A percentile compares a stretch with the other conserved stretches of the same genome.
Conservation (phyloP, 352 stramenopile genomes). For the Phytophthora cactorum region DNA sequence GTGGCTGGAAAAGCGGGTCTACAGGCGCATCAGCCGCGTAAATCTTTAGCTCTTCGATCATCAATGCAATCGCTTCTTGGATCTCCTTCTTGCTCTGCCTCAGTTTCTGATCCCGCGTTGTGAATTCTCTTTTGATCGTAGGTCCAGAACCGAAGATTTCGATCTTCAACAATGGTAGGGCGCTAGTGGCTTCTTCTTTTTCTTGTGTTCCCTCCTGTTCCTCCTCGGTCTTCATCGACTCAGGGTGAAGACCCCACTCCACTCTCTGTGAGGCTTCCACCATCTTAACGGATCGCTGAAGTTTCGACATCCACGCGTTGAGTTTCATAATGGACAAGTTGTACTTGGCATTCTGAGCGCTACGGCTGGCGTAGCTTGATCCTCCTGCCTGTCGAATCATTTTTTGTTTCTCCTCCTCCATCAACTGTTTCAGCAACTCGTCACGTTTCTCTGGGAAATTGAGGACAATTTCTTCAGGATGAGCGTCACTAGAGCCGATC, state of each 20-base stretch:
- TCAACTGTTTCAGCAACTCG: conserved; percentile 63
- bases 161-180: conserved; percentile 42
- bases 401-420: conserved; percentile 70
- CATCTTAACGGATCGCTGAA: conserved; percentile 80
- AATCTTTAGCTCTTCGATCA: conserved; percentile 77
- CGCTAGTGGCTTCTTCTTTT: conserved; percentile 15
- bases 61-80: conserved; percentile 57
- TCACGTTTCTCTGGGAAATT: conserved; percentile 80
- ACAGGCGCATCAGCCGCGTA: conserved; percentile 55
- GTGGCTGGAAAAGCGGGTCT: conserved; percentile 58
- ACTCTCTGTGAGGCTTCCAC: conserved; percentile 80
- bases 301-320: conserved; percentile 70
- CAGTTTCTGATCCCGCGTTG: conserved; percentile 72
- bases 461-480: conserved; percentile 60
- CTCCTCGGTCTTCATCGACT: conserved; percentile 27
- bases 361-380: conserved; percentile 55
- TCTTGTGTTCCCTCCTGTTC: conserved; percentile 36
- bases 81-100: conserved; percentile 65
- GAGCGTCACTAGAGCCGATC: conserved; percentile 44
- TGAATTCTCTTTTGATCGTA: conserved; percentile 80
- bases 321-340: conserved; percentile 82
- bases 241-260: conserved; percentile 53
- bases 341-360: conserved; percentile 74
- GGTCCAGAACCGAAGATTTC: conserved; percentile 67
- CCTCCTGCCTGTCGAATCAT: conserved; percentile 28